Base-by-base conservation (phyloP, 2,329 filamentous ascomycete species). In the Trichophyton verrucosum region DNA sequence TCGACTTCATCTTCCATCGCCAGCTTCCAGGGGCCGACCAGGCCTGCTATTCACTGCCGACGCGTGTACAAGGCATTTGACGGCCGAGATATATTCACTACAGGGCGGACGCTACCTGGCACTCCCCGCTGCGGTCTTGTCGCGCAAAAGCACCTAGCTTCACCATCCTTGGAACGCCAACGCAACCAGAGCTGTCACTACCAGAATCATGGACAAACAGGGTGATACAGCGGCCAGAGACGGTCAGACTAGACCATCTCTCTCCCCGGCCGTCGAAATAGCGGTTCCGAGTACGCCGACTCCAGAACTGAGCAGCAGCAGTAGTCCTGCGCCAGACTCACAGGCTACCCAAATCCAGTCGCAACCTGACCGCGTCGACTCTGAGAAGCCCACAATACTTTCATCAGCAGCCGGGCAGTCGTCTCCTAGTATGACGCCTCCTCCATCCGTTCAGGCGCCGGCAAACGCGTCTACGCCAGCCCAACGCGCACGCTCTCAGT, bases 401-500 rank as follows among this genome's bases (percentile, higher is more conserved):
- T 69, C 74, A 67, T 74, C 77, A 22, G 76, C 76, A 9, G 75
- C 74, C 40, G 73, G 74, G 24, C 72, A 75, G 53, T 78, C 77
- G 20, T 80, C 80, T n/a, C 73, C 71, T 49, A 72, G 75, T 44
- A 81, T 85, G 74, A 86, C 84, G 11, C 83, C 84, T 11, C 84
- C 84, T 24, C 83, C 83, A 8, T 86, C 84, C 2, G 81, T 82
- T 1, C 84, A 86, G 67, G 68, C 80, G 6, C 76, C 78, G 51
- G 63, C 64, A 30, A 61, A 56, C 40, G 64, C 61, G 59, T 63
- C 62, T 8, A 63, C 62, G 1, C 59, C 72, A 66, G 75, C 72
- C 59, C 69, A 69, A 61, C 72, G 77, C 56, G 79, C 79, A 33
- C 76, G 68, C 30, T 72, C 73, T 55, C 68, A 69, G 60, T 73